Evolutionary conservation across 2,329 filamentous ascomycete genomes (phyloP), one percentile per base, ranked within the genome.

Genomic region (Aureobasidium musti): DNA sequence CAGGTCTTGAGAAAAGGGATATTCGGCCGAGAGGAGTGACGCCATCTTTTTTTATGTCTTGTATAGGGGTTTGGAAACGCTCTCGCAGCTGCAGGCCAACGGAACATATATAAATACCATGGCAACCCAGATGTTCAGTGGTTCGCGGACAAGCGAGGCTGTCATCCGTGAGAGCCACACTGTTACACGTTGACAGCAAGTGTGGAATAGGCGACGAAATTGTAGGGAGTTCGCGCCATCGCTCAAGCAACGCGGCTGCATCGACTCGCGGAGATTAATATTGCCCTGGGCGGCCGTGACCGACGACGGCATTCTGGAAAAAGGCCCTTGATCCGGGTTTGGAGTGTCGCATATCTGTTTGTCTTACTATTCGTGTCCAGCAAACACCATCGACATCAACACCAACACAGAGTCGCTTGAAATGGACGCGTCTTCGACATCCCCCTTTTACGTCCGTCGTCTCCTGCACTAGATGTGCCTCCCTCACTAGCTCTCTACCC

Each of bases 401-500:
- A 64, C 17, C 47, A 45, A 39, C 49, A 54, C 61, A 45, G 13
- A n/a, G 21, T 23, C 47, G 10, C 17, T 52, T 21, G 23, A 52
- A 11, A 63, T 63, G 59, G 59, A 63, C 59, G 59, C 33, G 33
- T 63, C 43, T 8, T 63, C 54, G 30, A 63, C 30, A 60, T 71
- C 72, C 43, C 74, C 73, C 19, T 67, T 69, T 69, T 71, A 52
- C 83, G 82, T 72, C 80, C 82, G 71, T 82, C 81, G 67, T 90
- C 89, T 41, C 88, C 89, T n/a, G 86, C 88, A 60, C 87, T 87
- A 43, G 86, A 87, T 72, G 79, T 82, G 21, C 81, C 84, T 21
- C 89, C 89, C 7, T 84, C 83, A n/a, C 82, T 84, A 45, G 86
- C 89, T 66, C 80, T 90, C 67, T 61, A n/a, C 57, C 57, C 57